phyloP scores from a whole-genome alignment of 352 stramenopile genomes.

The Peronospora belbahrii region DNA sequence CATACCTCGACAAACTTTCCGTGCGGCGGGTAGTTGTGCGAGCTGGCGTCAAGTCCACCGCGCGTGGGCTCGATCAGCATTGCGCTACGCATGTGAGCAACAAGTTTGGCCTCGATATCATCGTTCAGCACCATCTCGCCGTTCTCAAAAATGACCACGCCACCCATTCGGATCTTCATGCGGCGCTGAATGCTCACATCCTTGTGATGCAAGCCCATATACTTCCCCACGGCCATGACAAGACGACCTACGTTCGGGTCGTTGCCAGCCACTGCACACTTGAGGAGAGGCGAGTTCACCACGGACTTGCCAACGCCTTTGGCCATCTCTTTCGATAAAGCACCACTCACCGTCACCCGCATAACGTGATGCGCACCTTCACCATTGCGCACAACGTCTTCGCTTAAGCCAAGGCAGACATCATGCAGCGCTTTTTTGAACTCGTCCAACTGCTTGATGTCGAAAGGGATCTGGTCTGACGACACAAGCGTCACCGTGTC shows the following conservation, averaged over 20 bases:
- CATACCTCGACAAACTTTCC: constrained; percentile 91
- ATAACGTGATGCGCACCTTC: constrained; percentile 98
- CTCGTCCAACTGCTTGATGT: constrained; percentile 61
- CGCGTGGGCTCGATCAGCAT: constrained; percentile 83
- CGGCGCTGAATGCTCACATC: constrained; percentile 66
- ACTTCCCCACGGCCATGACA: constrained; percentile 93
- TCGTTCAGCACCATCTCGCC: constrained; percentile 89
- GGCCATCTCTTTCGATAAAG: constrained; percentile 65
- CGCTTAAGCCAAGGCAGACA: constrained; percentile 90
- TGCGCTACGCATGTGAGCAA: constrained; percentile 91
- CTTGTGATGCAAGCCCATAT: constrained; percentile 92
- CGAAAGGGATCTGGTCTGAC: constrained; percentile 88
- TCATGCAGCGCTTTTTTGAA: constrained; percentile 90
- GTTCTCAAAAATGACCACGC: constrained; percentile 91
- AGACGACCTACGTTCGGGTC: constrained; percentile 97
- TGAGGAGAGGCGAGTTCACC: constrained; percentile 95
- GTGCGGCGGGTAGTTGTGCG: constrained; percentile 90
- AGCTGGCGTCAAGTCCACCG: constrained; percentile 67
- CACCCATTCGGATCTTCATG: constrained; percentile 86
- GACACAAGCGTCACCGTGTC: constrained; percentile 95
- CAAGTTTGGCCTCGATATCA: constrained; percentile 91
- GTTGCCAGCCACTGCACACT: constrained; percentile 96
- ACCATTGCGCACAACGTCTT: constrained; percentile 98
- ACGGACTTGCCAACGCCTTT: constrained; percentile 88
- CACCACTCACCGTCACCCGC: constrained; percentile 86